phyloP scores from a whole-genome alignment of 179 eudicot genomes.

The Actinidia chinensis region DNA sequence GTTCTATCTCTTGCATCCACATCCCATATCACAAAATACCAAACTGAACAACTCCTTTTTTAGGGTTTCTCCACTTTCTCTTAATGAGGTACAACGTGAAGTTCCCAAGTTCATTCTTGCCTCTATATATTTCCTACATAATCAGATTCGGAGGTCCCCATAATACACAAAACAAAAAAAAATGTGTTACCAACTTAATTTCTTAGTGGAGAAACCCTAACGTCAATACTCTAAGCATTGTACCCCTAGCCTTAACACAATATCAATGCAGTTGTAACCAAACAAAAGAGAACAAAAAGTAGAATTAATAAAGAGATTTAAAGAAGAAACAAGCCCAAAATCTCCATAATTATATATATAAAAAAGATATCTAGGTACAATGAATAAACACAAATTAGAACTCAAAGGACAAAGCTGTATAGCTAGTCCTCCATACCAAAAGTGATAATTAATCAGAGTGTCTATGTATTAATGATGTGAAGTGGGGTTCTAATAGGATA shows the following conservation, averaged over 20 bases:
- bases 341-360: neutral
- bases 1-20: neutral
- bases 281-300: neutral
- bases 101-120: conserved; percentile 29
- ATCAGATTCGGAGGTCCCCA: neutral
- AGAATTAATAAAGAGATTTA: neutral
- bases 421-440: neutral
- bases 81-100: conserved; percentile 23
- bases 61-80: conserved; percentile 35
- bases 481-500: too few relatives aligned
- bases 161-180: conserved; percentile 2
- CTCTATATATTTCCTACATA: neutral
- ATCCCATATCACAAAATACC: neutral
- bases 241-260: neutral
- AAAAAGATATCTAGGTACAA: neutral
- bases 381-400: neutral
- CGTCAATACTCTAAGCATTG: conserved; percentile 19
- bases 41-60: neutral
- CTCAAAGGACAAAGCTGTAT: neutral
- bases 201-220: conserved; percentile 30
- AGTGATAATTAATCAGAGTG: too few relatives aligned
- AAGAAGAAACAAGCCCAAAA: conserved; percentile 11
- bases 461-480: too few relatives aligned
- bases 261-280: conserved; percentile 1
- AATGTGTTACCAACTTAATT: neutral